Conservation (phyloP, 2,329 filamentous ascomycete genomes). For the Botrytis porri region DNA sequence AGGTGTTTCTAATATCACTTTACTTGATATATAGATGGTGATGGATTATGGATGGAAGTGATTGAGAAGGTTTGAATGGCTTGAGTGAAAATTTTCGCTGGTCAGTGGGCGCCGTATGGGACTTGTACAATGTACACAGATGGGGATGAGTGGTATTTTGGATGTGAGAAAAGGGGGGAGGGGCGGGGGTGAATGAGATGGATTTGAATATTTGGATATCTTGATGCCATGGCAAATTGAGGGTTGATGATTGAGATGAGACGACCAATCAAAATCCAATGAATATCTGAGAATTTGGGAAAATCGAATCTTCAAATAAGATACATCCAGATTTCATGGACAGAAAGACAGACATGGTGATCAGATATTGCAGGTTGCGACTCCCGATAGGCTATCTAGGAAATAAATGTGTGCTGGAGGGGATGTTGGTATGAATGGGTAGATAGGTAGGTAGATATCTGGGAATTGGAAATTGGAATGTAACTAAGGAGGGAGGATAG, state of each 20-base stretch:
- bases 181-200: not conserved
- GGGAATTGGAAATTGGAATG: not conserved
- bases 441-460: not conserved
- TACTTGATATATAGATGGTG: not conserved
- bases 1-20: not conserved
- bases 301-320: no score
- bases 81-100: not conserved
- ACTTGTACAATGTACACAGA: no score
- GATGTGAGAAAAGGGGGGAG: not conserved
- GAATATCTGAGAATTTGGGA: accelerated
- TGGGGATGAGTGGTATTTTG: not conserved
- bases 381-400: not conserved
- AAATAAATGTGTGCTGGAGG: not conserved
- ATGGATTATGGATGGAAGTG: not conserved
- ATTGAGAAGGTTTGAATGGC: not conserved
- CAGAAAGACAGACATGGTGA: not conserved
- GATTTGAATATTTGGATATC: not conserved
- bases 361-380: not conserved
- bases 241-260: not conserved
- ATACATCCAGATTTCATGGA: not conserved
- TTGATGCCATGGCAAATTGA: not conserved
- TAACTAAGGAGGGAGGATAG: no score
- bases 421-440: not conserved
- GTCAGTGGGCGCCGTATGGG: not conserved
- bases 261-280: not conserved